A percentile compares a stretch with the other conserved stretches of the same genome.
phyloP scores from a whole-genome alignment of 2,329 filamentous ascomycete species.

The Pseudogymnoascus sp. region DNA sequence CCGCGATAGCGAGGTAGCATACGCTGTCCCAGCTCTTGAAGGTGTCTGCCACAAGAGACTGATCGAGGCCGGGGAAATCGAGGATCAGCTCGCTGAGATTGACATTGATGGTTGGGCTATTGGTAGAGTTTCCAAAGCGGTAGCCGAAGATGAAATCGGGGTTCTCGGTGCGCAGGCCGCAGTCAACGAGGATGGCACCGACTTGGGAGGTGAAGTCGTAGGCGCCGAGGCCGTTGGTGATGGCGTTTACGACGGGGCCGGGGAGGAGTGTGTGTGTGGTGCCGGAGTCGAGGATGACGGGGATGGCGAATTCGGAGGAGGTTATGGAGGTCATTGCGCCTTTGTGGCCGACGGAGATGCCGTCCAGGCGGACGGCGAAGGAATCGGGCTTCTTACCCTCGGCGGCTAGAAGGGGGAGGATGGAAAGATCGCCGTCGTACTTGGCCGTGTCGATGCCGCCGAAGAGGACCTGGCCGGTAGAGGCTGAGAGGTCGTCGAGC shows the following conservation, averaged over 20 bases:
- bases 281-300: conserved; percentile 66
- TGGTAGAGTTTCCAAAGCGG: conserved; percentile 41
- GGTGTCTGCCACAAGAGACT: conserved; percentile 28
- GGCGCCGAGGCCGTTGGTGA: conserved; percentile 51
- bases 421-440: conserved; percentile 56
- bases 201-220: conserved; percentile 35
- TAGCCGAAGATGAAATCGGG: conserved; percentile 41
- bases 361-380: conserved; percentile 35
- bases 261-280: conserved; percentile 68
- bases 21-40: background rate
- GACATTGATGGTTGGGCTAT: conserved; percentile 43
- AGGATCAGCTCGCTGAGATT: conserved; percentile 43
- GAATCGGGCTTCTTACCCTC: conserved; percentile 38
- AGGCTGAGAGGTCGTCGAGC: conserved; percentile 49
- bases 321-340: conserved; percentile 39
- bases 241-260: conserved; percentile 45
- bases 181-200: conserved; percentile 35
- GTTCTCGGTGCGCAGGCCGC: conserved; percentile 34
- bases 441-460: conserved; percentile 75
- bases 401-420: conserved; percentile 45
- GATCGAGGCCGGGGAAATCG: conserved; percentile 12
- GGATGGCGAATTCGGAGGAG: conserved; percentile 26
- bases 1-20: conserved; percentile 49
- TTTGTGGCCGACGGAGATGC: conserved; percentile 34
- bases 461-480: conserved; percentile 66